Evolutionary conservation across 2,329 filamentous ascomycete genomes (phyloP), one percentile per base, ranked within the genome.

Genomic region (Elsinoe necatrix): DNA sequence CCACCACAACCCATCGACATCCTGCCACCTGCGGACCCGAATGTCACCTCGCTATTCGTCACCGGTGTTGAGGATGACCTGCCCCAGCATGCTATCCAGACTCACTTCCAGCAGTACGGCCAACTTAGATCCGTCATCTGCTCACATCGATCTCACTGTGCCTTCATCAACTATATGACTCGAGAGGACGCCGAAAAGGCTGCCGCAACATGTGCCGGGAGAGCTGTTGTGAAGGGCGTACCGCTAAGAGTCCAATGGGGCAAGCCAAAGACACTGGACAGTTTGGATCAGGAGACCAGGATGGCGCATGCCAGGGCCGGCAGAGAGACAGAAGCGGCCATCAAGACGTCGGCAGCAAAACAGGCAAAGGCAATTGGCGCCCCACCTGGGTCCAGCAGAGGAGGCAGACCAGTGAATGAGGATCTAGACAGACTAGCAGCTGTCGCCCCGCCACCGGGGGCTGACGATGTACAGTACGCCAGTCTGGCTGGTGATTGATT

Each of bases 31-130:
- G 75, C 81, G 2, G 92, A 98, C 67, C 80, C 77, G 57, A 93
- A 88, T 59, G 86, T 98, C 68, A 95, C 89, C 65, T 96, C 92
- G 0, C 80, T 98, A 0, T 98, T 98, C 67, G 80, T 97, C 27
- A 96, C 92, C 0, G 95, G 93, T 7, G 84, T 98, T 1, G 93
- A 98, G 71, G 93, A 98, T 68, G 93, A 98, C 66, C 77, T 98
- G 5, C 91, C 92, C 1, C 93, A 98, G 71, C 85, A 91, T 72
- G 90, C 91, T 65, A 78, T 98, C 23, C 87, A 93, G 48, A 86
- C 89, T 1, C 93, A 95, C 71, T 98, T 98, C 75, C 83, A 89
- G 59, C 81, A 82, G 16, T 90, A 91, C 65, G 93, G 93, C 61
- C 89, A 92, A 67, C 85, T 98, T 59, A 88, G 93, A 65, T 96